A percentile compares a stretch with the other conserved stretches of the same genome.
Evolutionary conservation across 78 protist genomes (phyloP).

Genomic region (Polysphondylium violaceum): DNA sequence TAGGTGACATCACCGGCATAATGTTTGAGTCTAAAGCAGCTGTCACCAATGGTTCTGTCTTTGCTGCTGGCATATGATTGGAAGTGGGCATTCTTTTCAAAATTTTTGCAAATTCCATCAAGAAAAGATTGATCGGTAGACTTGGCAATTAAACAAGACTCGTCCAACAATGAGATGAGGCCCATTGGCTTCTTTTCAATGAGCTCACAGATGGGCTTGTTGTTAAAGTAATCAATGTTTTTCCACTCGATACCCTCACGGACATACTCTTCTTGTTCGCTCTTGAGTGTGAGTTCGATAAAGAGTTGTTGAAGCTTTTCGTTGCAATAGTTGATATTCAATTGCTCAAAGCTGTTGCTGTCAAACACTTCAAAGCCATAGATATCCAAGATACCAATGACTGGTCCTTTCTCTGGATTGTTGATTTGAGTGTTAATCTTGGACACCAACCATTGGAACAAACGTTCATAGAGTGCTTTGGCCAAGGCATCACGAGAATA

Average conservation of each 20-base stretch:
- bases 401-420: conserved; percentile 44
- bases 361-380: conserved; percentile 96
- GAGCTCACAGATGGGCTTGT: conserved; percentile 88
- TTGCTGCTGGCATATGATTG: conserved; percentile 38
- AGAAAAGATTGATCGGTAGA: conserved; percentile 85
- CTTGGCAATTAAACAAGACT: conserved; percentile 86
- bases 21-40: conserved; percentile 85
- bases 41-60: conserved; percentile 63
- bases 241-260: conserved; percentile 93
- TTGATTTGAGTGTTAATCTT: conserved; percentile 68
- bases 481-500: conserved; percentile 91
- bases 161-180: conserved; percentile 87
- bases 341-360: conserved; percentile 95
- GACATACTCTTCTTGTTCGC: conserved; percentile 95
- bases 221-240: conserved; percentile 90
- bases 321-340: conserved; percentile 97
- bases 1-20: conserved; percentile 96
- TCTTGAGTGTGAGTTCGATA: conserved; percentile 92
- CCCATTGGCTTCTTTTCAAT: conserved; percentile 87
- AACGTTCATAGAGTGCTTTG: conserved; percentile 85
- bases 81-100: conserved; percentile 63
- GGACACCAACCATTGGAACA: conserved; percentile 89
- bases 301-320: conserved; percentile 97
- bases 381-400: conserved; percentile 94
- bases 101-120: conserved; percentile 49